Evolutionary conservation across 345 rosid genomes (phyloP), one percentile per base, ranked within the genome.

Genomic region (Eucalyptus cloeziana): DNA sequence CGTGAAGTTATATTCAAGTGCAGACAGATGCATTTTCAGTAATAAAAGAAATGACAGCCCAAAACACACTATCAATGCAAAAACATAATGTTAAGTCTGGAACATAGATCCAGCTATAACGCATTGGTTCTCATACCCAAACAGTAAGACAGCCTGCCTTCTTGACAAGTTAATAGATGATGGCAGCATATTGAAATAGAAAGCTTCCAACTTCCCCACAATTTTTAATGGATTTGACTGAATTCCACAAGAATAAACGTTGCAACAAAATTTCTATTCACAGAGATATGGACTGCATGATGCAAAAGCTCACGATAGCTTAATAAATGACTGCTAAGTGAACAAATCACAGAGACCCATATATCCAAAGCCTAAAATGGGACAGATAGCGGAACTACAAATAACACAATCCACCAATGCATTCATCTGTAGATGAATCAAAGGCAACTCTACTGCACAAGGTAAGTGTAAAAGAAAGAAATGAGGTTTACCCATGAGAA

Each of bases 401-500:
- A 76, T 37, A 76, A 37, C 83, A 37, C 13, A 5, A 37, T 21
- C 81, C 83, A 37, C 14, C 83, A 21, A 10, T 3, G 47, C 47
- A 76, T 76, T 37, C 27, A 37, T 21, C 10, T 76, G 6, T 37
- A 37, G 45, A 19, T 76, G 27, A 33, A 76, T 76, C 45, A 21
- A 19, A 76, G 47, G 45, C 1, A 4, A 76, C 83, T 71, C 81
- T 19, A 37, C 83, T 5, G 51, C 7, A 86, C 10, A 37, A 31
- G 52, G 54, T 14, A 62, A 50, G 45, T 14, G 54, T 22, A 47
- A 44, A 19, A 80, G 85, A 87, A 54, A 81, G 40, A 62, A 7
- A 22, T 30, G 86, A 88, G 89, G 88, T 96, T 92, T 96, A 97
- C 99, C 99, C 99, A 97, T 52, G 99, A 97, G 96, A 97, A 96